Conservation (phyloP, 345 rosid genomes). For the Melastoma malabathricum region DNA sequence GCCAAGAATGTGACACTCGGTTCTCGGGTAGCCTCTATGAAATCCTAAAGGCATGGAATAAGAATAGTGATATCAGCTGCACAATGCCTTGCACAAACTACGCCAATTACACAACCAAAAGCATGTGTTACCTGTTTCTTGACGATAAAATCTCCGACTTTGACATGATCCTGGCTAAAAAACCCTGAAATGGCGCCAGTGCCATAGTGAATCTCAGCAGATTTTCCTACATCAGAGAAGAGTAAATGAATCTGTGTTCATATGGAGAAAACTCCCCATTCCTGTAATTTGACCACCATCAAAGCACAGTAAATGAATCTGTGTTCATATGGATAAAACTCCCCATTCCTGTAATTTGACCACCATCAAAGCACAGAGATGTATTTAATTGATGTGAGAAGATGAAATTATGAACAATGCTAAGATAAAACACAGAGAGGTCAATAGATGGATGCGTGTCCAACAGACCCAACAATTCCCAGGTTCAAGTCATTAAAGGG, state of each 20-base stretch:
- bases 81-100: too few species aligned
- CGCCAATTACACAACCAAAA: not conserved
- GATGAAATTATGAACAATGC: too few species aligned
- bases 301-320: constrained; percentile 3
- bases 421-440: too few species aligned
- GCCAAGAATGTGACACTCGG: constrained; percentile 76
- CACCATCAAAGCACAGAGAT: too few species aligned
- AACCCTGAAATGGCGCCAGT: constrained; percentile 57
- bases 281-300: not conserved
- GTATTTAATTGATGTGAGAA: too few species aligned
- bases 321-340: too few species aligned
- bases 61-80: too few species aligned
- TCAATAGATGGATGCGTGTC: too few species aligned
- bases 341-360: too few species aligned
- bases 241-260: not conserved
- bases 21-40: constrained; percentile 88
- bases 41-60: constrained; percentile 29
- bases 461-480: too few species aligned
- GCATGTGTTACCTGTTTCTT: constrained; percentile 32
- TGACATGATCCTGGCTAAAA: constrained; percentile 46
- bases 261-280: too few species aligned
- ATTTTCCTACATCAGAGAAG: constrained; percentile 38
- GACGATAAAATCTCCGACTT: constrained; percentile 52
- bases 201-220: constrained; percentile 66
- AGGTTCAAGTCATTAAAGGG: too few species aligned